Evolutionary conservation across 768 basidiomycete species (phyloP), one percentile per base, ranked within the genome.

Genomic region (Lentinula raphanica): DNA sequence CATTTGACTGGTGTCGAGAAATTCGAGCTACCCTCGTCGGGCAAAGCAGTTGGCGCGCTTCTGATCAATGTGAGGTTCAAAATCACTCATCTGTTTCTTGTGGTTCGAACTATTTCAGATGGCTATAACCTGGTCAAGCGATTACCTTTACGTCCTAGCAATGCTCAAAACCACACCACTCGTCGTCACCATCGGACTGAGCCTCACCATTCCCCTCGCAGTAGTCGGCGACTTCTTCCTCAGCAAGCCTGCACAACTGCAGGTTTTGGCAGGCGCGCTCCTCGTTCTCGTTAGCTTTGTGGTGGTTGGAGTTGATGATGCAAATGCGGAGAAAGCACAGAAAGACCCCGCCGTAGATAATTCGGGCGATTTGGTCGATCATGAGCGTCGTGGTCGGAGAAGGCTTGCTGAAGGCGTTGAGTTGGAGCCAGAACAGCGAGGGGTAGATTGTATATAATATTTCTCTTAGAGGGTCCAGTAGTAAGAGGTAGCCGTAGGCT

Each of bases 101-200:
- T 21, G 21, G 8, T 49, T 25, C 45, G 21, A 44, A 19, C 6
- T 44, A 11, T 63, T 32, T 50, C 58, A 96, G 87, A 94, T 93
- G 90, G 72, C 75, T 31, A 92, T 95, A 65, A 93, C 92, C 0
- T 72, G 90, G 31, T 84, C 82, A 8, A 91, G 89, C 59, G 94
- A 97, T 72, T 96, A 88, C 67, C 68, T 94, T 46, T 93, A 93
- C 67, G 85, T 92, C 28, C 67, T 92, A 19, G 90, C 94, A 2
- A 96, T 98, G 94, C 83, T 99, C 61, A 96, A 95, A 75, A 99
- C 96, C 6, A 94, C 94, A 1, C 95, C 95, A 0, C 75, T 95
- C 12, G 92, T 97, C 19, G 95, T 90, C 17, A 98, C 96, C 0
- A 78, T 98, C 56, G 96, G 96, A 27, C 79, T 98, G 8, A 92